These are phyloP conservation scores for Ensete ventricosum DNA, from an alignment of 176 grass and related monocot genomes.

Conservation along the genomic window DNA sequence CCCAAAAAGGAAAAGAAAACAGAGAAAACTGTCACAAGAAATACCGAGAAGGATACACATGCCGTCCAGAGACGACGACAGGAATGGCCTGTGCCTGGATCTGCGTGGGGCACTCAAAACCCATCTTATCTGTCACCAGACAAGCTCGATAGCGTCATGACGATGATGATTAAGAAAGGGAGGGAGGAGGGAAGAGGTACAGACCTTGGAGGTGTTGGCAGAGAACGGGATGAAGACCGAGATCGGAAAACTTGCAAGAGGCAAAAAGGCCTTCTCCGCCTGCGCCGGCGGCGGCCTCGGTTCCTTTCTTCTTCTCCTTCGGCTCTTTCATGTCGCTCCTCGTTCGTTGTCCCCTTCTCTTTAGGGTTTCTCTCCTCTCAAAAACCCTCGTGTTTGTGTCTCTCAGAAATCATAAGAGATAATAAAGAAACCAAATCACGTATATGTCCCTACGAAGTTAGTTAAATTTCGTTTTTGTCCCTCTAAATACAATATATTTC, in stretches of 20 bases:
- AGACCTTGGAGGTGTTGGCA: constrained; percentile 80
- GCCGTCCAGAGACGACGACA: constrained; percentile 65
- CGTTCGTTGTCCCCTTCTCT: neutral
- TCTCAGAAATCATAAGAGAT: no score
- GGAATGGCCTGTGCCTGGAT: constrained; percentile 90
- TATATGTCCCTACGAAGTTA: no score
- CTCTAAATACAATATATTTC: no score
- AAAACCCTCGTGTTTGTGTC: no score
- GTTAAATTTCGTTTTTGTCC: no score
- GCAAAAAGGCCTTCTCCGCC: constrained; percentile 40
- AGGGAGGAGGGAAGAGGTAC: neutral
- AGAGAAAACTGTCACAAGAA: neutral
- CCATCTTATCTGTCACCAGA: constrained; percentile 64
- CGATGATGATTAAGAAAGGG: neutral
- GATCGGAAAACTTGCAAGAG: constrained; percentile 56
- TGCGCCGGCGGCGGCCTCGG: constrained; percentile 3
- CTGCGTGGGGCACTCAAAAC: constrained; percentile 57
- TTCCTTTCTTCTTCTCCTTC: neutral
- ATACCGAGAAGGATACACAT: constrained; percentile 43
- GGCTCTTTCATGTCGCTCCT: neutral
- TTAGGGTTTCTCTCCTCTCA: neutral
- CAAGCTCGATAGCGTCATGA: neutral
- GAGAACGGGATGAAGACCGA: constrained; percentile 55
- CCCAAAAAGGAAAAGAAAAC: neutral
- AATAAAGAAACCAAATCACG: no score